These are phyloP conservation scores for Ampelocalamus luodianensis DNA, from an alignment of 176 grass and related monocot genomes.

Conservation along the genomic window DNA sequence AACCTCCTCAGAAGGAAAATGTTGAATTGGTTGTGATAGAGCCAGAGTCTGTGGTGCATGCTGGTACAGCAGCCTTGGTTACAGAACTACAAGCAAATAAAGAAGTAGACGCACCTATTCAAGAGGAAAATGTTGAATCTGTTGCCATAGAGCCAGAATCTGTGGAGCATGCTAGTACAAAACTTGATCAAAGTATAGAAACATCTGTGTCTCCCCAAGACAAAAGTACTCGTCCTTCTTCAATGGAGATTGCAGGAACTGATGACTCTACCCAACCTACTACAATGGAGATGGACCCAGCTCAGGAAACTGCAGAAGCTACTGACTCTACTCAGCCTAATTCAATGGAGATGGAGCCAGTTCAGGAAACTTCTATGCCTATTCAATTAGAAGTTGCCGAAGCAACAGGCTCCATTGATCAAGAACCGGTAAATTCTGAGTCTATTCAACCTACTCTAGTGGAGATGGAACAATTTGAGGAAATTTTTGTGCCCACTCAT, in stretches of 20 bases:
- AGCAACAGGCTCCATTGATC: neutral
- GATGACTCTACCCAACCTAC: neutral
- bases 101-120: neutral
- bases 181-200: neutral
- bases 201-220: too few relatives aligned
- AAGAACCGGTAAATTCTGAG: neutral
- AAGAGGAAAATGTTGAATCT: neutral
- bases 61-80: slow-evolving; percentile 2
- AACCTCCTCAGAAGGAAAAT: neutral
- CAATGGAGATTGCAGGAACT: neutral
- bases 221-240: too few relatives aligned
- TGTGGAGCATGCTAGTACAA: neutral
- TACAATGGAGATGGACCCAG: neutral
- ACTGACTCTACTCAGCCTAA: neutral
- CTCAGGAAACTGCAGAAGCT: neutral
- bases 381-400: neutral
- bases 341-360: neutral
- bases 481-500: neutral
- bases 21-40: neutral
- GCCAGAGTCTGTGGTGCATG: neutral
- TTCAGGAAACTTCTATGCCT: neutral
- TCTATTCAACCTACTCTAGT: neutral
- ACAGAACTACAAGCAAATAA: neutral
- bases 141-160: neutral
- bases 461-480: neutral